Evolutionary conservation across 164 flowering plant genomes (phyloP), one percentile per base, ranked within the genome.

Genomic region (Akebia trifoliata): DNA sequence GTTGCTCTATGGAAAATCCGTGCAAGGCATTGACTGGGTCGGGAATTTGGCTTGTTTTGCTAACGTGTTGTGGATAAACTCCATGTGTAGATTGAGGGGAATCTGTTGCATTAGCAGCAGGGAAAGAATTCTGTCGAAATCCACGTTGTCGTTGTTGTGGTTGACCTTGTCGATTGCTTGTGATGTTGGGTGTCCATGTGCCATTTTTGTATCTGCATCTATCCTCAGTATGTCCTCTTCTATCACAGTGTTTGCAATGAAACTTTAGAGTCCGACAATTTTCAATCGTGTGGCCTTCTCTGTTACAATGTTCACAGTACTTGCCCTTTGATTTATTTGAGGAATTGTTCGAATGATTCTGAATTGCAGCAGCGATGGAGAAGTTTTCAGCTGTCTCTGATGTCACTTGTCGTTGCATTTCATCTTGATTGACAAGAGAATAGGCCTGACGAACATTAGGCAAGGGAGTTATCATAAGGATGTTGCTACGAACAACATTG

Each of bases 251-350:
- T 17, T 48, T 47, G 55, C 56, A 47, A 38, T 64, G 35, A 20
- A 49, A 57, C 14, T 47, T 36, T 8, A 54, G 46, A 36, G 54
- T 54, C 2, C 34, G 53, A 28, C 47, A 63, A 47, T 35, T 37
- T 14, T 36, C 49, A 12, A 36, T 56, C 26, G 56, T 37, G 22
- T 63, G 67, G 14, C 56, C 67, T 0, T 36, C 47, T 37, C 28
- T 36, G 14, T 56, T 48, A n/a, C 56, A 56, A 40, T 63, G 49
- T 0, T 47, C 48, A 63, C 67, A 63, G 8, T 26, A 25, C 22
- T 26, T 26, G 34, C 20, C 36, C 24, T 63, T 54, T 1, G 30
- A 8, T 2, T 51, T 40, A 3, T 54, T 36, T 0, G 14, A 12
- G 34, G 2, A 3, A 8, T 39, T 43, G 40, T 1, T 3, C 3